Evolutionary conservation across 768 basidiomycete species (phyloP).

Genomic region (Mycena rebaudengoi): DNA sequence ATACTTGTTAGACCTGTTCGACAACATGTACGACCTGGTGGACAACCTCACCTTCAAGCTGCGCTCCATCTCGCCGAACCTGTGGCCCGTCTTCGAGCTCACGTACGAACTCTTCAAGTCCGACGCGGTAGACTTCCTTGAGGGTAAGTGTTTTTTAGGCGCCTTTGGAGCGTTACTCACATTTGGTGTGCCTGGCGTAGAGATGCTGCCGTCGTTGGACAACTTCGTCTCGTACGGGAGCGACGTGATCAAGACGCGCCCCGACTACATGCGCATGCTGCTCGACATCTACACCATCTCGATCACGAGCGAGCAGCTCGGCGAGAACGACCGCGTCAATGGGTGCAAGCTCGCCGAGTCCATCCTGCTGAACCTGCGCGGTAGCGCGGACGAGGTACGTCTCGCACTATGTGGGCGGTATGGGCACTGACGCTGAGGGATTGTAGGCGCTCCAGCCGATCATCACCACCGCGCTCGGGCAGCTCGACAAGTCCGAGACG

Average conservation of each 20-base stretch:
- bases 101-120: constrained; percentile 86
- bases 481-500: constrained; percentile 70
- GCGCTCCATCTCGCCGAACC: constrained; percentile 74
- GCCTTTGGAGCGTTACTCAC: background rate
- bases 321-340: constrained; percentile 85
- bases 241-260: constrained; percentile 74
- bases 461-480: constrained; percentile 65
- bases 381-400: constrained; percentile 80
- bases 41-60: constrained; percentile 88
- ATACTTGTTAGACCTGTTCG: constrained; percentile 71
- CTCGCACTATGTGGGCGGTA: background rate
- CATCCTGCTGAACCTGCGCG: constrained; percentile 80
- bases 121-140: constrained; percentile 86
- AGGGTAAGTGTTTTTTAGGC: constrained; percentile 58
- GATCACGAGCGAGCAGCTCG: constrained; percentile 74
- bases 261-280: constrained; percentile 81
- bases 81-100: constrained; percentile 90
- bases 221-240: constrained; percentile 89
- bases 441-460: constrained; percentile 70
- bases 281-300: constrained; percentile 85
- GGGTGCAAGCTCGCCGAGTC: constrained; percentile 89
- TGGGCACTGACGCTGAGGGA: constrained; percentile 7
- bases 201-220: constrained; percentile 89
- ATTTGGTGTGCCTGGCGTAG: constrained; percentile 45
- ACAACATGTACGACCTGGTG: constrained; percentile 87